Evolutionary conservation across 192 early-diverging fungal species (phyloP).

Genomic region (Spizellomyces punctatus): DNA sequence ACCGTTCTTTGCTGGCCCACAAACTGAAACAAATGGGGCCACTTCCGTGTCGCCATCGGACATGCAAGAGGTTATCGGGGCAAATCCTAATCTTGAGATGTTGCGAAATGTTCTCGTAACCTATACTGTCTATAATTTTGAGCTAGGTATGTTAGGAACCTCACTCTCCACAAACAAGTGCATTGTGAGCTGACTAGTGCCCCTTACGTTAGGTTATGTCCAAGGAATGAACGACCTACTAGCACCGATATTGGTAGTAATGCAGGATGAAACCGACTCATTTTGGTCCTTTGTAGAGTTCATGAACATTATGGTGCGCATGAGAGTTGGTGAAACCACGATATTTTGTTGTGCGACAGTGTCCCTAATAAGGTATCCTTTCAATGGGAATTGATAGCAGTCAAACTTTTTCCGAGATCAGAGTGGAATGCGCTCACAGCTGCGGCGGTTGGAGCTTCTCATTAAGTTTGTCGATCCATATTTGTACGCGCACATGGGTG

Average conservation of each 20-base stretch:
- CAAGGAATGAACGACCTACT: conserved; percentile 97
- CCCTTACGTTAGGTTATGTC: conserved; percentile 34
- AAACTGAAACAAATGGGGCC: conserved; percentile 39
- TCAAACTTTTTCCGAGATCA: conserved; percentile 92
- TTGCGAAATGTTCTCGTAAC: conserved; percentile 91
- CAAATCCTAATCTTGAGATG: conserved; percentile 79
- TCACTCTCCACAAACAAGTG: background rate
- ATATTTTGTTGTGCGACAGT: background rate
- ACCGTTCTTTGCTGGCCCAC: conserved; percentile 64
- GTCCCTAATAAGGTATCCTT: background rate
- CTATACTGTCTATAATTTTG: conserved; percentile 85
- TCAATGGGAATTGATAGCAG: conserved; percentile 46
- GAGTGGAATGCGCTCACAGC: conserved; percentile 89
- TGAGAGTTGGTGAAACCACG: background rate
- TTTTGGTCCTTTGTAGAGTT: conserved; percentile 93
- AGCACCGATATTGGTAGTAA: conserved; percentile 85
- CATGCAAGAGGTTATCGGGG: conserved; percentile 43
- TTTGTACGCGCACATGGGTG: conserved; percentile 80
- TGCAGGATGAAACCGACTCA: conserved; percentile 83
- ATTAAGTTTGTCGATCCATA: conserved; percentile 86
- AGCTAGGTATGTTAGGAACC: conserved; percentile 48
- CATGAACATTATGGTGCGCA: conserved; percentile 82
- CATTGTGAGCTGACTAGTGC: conserved; percentile 4
- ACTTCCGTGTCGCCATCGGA: conserved; percentile 51
- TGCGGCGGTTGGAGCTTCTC: conserved; percentile 77